Evolutionary conservation across 768 basidiomycete species (phyloP), one percentile per base, ranked within the genome.

Genomic region (Kwoniella pini): DNA sequence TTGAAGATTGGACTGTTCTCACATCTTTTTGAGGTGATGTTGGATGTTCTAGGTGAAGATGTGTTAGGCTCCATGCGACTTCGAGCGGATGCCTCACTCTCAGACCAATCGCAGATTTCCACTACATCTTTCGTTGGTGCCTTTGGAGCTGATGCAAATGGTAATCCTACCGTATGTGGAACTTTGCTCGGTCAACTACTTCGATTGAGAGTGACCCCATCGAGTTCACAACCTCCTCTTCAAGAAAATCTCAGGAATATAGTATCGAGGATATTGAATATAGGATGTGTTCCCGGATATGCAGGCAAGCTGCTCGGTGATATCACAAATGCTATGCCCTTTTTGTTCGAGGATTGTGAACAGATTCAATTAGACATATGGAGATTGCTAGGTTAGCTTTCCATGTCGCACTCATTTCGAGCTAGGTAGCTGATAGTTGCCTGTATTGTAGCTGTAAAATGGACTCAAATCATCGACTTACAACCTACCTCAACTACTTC

Each of bases 261-360:
- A 12, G 19, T 65, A 1, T 24, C 13, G 17, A 48, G 17, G 17
- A n/a, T 63, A 21, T 45, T 71, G 7, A 53, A 69, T 39, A 49
- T 54, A 15, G 73, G 65, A 17, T 59, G 57, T 17, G 48, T 44
- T 21, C 57, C 60, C 22, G 64, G 57, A 7, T 43, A 42, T 24
- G 57, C 56, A 12, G 68, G 65, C 22, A 72, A 69, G 39, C 50
- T 75, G 6, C 57, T 75, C 3, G 74, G 74, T 4, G 74, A 75
- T 42, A 52, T 72, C 27, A 71, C 74, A 11, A 75, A 75, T 49
- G 26, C 40, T 44, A 40, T 75, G 60, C 71, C 71, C 4, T 69
- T 57, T 48, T 28, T 71, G 4, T 71, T 70, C 48, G 61, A 69
- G 40, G 64, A 63, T 19, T 40, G 63, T 21, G 71, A 70, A 42